These are phyloP conservation scores for Quercus lobata DNA, from an alignment of 331 rosid species.

Conservation along the genomic window DNA sequence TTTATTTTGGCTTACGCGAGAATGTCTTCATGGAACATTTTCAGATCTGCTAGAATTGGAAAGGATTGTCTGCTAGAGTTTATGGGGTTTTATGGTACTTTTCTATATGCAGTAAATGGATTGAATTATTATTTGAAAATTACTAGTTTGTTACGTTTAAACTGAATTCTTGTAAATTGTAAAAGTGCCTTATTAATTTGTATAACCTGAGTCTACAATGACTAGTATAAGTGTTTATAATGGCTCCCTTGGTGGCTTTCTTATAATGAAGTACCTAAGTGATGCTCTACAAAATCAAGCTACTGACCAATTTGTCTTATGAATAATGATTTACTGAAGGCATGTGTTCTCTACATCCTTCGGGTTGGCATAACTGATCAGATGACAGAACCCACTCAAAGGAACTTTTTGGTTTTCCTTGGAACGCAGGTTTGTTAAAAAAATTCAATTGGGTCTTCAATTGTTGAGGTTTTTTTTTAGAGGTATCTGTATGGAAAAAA, in stretches of 20 bases:
- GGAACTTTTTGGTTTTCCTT: slow-evolving; percentile 74
- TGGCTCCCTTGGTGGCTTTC: slow-evolving; percentile 3
- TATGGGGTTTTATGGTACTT: neutral
- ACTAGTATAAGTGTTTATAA: slow-evolving; percentile 1
- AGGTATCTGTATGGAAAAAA: slow-evolving; percentile 4
- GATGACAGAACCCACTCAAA: slow-evolving; percentile 93
- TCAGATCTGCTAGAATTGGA: slow-evolving; percentile 4
- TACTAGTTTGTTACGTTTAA: neutral
- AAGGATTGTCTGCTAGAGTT: slow-evolving; percentile 3
- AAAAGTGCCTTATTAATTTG: neutral
- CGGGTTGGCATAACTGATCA: slow-evolving; percentile 93
- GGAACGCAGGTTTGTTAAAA: slow-evolving; percentile 62
- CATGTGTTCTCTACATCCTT: slow-evolving; percentile 90
- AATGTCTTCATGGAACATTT: neutral
- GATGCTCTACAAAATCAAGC: slow-evolving; percentile 9
- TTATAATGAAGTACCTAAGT: neutral
- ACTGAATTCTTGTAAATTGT: neutral
- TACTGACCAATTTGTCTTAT: slow-evolving; percentile 25
- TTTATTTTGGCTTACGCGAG: neutral
- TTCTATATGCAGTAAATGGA: neutral
- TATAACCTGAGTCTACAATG: neutral
- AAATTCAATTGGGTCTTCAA: slow-evolving; percentile 7
- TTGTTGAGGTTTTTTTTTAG: slow-evolving; percentile 9
- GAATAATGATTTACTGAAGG: slow-evolving; percentile 46
- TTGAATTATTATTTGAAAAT: neutral